A percentile compares a stretch with the other conserved stretches of the same genome.
These are phyloP conservation scores for Quillaja saponaria DNA, from an alignment of 306 rosid species.

Conservation along the genomic window DNA sequence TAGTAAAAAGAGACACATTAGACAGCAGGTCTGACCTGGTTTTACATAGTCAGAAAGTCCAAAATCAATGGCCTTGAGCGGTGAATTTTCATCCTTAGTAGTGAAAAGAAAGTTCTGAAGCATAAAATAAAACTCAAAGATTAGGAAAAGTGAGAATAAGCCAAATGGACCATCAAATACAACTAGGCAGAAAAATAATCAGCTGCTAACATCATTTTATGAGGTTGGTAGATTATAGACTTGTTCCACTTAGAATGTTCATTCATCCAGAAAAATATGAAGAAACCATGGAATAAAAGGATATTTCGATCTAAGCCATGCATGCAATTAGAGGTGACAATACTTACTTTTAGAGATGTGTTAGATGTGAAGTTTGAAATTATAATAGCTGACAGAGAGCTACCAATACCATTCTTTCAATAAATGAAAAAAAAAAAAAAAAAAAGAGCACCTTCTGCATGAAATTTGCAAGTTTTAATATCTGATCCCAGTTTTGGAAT, in stretches of 20 bases:
- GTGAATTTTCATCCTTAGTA: constrained; percentile 58
- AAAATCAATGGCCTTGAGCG: constrained; percentile 70
- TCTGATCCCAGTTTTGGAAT: too few species aligned
- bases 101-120: constrained; percentile 76
- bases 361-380: too few species aligned
- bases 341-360: too few species aligned
- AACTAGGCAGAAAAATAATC: neutral
- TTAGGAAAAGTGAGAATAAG: constrained; percentile 23
- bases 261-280: constrained; percentile 13
- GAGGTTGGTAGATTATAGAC: neutral
- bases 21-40: constrained; percentile 55
- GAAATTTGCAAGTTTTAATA: too few species aligned
- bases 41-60: constrained; percentile 86
- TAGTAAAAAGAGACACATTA: constrained; percentile 4
- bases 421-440: too few species aligned
- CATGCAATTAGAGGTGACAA: constrained; percentile 1
- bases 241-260: constrained; percentile 2
- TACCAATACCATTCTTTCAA: too few species aligned
- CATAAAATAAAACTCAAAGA: constrained; percentile 27
- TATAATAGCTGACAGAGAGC: too few species aligned
- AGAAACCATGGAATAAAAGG: constrained; percentile 7
- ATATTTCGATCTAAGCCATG: constrained; percentile 1
- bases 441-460: too few species aligned
- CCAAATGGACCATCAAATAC: constrained; percentile 12
- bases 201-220: neutral